These are phyloP conservation scores for Corynespora cassiicola DNA, from an alignment of 2,329 filamentous ascomycete genomes.

Conservation along the genomic window DNA sequence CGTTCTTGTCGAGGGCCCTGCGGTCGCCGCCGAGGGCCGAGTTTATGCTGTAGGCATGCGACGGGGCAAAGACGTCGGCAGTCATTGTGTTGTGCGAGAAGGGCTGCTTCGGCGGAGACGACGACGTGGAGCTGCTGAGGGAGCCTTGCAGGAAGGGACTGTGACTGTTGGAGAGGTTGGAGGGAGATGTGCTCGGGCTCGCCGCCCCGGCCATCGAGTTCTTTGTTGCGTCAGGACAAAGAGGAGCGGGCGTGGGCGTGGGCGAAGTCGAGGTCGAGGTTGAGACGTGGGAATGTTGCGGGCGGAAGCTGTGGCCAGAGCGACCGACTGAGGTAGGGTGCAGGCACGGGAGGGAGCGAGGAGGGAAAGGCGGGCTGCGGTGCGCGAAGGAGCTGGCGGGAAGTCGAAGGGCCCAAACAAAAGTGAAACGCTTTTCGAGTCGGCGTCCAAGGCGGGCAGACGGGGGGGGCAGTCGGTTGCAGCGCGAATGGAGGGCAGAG, in stretches of 20 bases:
- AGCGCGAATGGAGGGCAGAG: too few species aligned
- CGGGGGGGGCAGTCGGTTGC: too few species aligned
- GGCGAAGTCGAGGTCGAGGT: too few species aligned
- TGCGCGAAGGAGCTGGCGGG: too few species aligned
- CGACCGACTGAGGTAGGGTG: too few species aligned
- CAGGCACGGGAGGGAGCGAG: too few species aligned
- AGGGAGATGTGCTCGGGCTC: conserved; percentile 50
- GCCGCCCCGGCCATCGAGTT: conserved; percentile 48
- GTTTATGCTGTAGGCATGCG: conserved; percentile 48
- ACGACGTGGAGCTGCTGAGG: conserved; percentile 48
- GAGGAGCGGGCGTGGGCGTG: conserved; percentile 24
- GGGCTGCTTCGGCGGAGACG: conserved; percentile 45
- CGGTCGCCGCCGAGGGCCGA: conserved; percentile 50
- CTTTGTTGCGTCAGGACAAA: conserved; percentile 46
- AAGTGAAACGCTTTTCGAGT: too few species aligned
- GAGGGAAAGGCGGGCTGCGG: too few species aligned
- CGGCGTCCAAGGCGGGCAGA: too few species aligned
- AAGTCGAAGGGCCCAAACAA: too few species aligned
- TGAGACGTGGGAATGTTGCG: too few species aligned
- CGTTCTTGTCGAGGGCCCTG: conserved; percentile 44
- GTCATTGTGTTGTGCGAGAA: conserved; percentile 47
- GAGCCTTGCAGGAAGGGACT: conserved; percentile 47
- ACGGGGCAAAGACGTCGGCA: conserved; percentile 48
- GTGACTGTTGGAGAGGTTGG: conserved; percentile 47
- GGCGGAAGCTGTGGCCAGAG: too few species aligned